Evolutionary conservation across 2,329 filamentous ascomycete genomes (phyloP).

Genomic region (Cytospora piceae): DNA sequence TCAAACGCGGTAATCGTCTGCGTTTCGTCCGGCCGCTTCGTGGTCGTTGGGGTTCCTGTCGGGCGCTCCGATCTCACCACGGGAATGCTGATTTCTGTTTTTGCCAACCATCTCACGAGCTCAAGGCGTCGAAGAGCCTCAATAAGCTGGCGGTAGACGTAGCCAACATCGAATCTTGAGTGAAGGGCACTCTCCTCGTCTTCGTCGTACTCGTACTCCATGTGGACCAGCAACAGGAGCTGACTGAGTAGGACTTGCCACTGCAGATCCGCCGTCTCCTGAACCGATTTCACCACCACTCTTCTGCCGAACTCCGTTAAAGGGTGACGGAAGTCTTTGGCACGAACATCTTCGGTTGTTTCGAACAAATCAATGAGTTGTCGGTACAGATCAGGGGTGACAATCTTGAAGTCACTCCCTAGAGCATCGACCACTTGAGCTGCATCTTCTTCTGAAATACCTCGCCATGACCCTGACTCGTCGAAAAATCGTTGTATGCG

Average conservation of each 20-base stretch:
- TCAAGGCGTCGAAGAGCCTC: slow-evolving; percentile 73
- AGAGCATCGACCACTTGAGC: slow-evolving; percentile 70
- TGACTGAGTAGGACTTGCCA: slow-evolving; percentile 80
- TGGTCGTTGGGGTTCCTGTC: slow-evolving; percentile 34
- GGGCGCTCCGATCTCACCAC: slow-evolving; percentile 47
- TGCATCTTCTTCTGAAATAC: slow-evolving; percentile 82
- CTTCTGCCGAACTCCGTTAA: slow-evolving; percentile 78
- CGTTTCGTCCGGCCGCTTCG: slow-evolving; percentile 51
- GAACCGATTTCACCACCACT: slow-evolving; percentile 73
- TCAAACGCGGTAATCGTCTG: slow-evolving; percentile 62
- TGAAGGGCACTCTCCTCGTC: slow-evolving; percentile 69
- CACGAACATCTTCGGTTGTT: slow-evolving; percentile 49
- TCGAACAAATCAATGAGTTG: slow-evolving; percentile 54
- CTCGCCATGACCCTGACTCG: slow-evolving; percentile 74
- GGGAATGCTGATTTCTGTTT: slow-evolving; percentile 59
- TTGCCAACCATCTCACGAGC: slow-evolving; percentile 71
- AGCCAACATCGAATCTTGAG: slow-evolving; percentile 65
- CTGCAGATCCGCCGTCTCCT: slow-evolving; percentile 76
- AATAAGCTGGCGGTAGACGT: slow-evolving; percentile 71
- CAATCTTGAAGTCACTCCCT: slow-evolving; percentile 66
- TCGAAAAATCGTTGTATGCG: slow-evolving; percentile 80
- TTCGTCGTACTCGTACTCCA: slow-evolving; percentile 74
- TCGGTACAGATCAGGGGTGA: slow-evolving; percentile 58
- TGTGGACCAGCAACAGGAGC: slow-evolving; percentile 79
- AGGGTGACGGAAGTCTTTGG: slow-evolving; percentile 52